Base-by-base conservation (phyloP, 139 green algal species). In the Picochlorum sp. region DNA sequence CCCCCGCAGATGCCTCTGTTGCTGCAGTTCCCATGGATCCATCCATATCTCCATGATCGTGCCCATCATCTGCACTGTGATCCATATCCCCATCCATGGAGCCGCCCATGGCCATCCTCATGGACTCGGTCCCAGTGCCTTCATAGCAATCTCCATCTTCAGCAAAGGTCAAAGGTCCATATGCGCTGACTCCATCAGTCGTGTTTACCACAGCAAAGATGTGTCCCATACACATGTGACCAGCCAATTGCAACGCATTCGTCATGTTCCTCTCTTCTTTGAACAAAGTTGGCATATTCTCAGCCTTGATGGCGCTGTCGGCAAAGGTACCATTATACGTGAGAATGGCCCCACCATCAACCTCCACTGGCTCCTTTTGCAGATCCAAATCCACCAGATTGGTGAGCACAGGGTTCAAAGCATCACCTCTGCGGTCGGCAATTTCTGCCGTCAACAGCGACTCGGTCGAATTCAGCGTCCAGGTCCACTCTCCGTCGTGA, bases 61-160 rank as follows among this genome's bases (percentile, higher is more conserved):
- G 16, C 15, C 18, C 45, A 52, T 52, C 45, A 20, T 52, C 45
- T 23, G 4, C 45, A 52, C 45, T 52, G 45, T 52, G 45, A 23
- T 52, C 45, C 45, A 52, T 52, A 52, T 52, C 45, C 45, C 4
- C 45, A 52, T 5, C 45, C 45, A 52, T 52, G 45, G 45, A 52
- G 18, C 45, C 45, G 45, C 45, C 45, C 45, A 52, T 52, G 15
- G 45, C 45, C 45, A 52, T 52, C 45, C 45, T 52, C 45, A 52
- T 52, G 18, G 45, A 52, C 45, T 52, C 45, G 8, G 45, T 52
- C 45, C 45, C 45, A 2, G 45, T 52, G 45, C 45, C 45, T 52
- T 52, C 45, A 52, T 52, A 52, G 45, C 45, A 52, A 52, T 52
- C 45, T 52, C 45, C 45, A 52, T 52, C 45, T 52, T 52, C 18